These are phyloP conservation scores for Malus hybrid DNA, from an alignment of 331 rosid species.

Conservation along the genomic window DNA sequence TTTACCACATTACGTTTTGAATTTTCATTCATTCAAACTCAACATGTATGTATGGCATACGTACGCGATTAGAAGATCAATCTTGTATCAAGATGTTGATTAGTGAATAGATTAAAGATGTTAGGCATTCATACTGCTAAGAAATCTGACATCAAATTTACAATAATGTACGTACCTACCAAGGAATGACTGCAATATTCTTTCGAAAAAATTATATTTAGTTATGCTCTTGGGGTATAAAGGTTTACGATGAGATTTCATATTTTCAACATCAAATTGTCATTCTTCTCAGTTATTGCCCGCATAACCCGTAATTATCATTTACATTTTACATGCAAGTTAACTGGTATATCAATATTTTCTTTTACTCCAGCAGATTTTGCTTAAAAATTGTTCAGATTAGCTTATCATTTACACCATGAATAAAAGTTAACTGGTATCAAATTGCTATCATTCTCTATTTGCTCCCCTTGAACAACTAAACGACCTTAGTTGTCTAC, in stretches of 20 bases:
- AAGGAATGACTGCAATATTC: no score
- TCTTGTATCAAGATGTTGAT: not conserved
- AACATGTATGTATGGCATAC: not conserved
- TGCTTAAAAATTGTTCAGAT: not conserved
- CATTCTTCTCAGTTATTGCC: not conserved
- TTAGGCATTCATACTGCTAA: not conserved
- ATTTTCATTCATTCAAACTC: not conserved
- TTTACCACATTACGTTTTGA: not conserved
- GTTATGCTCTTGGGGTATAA: no score
- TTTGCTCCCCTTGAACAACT: not conserved
- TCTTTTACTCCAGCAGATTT: not conserved
- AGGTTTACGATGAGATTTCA: no score
- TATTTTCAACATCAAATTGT: not conserved
- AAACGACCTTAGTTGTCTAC: not conserved
- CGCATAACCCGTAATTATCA: not conserved
- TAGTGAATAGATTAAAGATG: not conserved
- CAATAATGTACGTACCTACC: not conserved
- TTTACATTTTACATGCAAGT: not conserved
- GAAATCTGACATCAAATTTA: not conserved
- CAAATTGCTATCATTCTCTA: not conserved
- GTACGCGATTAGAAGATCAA: not conserved
- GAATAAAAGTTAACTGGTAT: not conserved
- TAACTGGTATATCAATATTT: not conserved
- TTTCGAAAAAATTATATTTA: no score
- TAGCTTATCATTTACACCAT: not conserved